Percentiles rank a stretch among this genome's conserved stretches.
Evolutionary conservation across 805 yeast species (phyloP).

Genomic region (Starmerella vitae): DNA sequence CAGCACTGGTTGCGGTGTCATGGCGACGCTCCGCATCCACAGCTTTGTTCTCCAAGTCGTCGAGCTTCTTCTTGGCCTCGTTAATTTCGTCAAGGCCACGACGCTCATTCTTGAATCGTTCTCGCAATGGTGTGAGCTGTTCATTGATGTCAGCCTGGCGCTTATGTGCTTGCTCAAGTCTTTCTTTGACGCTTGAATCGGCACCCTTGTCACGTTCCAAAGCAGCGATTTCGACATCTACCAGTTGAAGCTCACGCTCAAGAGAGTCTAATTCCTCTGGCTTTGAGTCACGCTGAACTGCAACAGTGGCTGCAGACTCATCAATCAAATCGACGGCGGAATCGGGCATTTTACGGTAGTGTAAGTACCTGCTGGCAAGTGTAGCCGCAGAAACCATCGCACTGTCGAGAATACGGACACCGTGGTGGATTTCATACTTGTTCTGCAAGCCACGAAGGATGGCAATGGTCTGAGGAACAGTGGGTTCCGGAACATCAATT

Average conservation of each 20-base stretch:
- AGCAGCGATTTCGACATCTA: constrained; percentile 94
- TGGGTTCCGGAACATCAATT: constrained; percentile 90
- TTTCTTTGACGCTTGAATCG: constrained; percentile 66
- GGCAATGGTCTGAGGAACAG: constrained; percentile 84
- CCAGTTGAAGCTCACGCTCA: constrained; percentile 80
- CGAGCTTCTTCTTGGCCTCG: constrained; percentile 75
- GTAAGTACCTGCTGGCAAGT: constrained; percentile 82
- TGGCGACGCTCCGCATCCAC: constrained; percentile 93
- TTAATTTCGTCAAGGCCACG: constrained; percentile 85
- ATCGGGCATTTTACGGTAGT: constrained; percentile 92
- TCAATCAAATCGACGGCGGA: constrained; percentile 94
- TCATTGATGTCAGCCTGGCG: constrained; percentile 75
- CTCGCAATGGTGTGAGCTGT: constrained; percentile 70
- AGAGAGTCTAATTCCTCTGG: constrained; percentile 92
- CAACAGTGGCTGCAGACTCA: constrained; percentile 93
- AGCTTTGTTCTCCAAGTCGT: constrained; percentile 86
- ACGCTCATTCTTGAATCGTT: constrained; percentile 72
- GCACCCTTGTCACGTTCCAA: constrained; percentile 90
- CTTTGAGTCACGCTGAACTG: constrained; percentile 94
- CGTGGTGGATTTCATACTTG: constrained; percentile 92
- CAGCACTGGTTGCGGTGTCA: constrained; percentile 90
- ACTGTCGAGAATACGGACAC: constrained; percentile 88
- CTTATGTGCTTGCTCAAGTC: constrained; percentile 65
- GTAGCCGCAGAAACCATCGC: constrained; percentile 92
- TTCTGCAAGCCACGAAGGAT: constrained; percentile 92